phyloP scores from a whole-genome alignment of 345 rosid species.

The Abelmoschus esculentus region DNA sequence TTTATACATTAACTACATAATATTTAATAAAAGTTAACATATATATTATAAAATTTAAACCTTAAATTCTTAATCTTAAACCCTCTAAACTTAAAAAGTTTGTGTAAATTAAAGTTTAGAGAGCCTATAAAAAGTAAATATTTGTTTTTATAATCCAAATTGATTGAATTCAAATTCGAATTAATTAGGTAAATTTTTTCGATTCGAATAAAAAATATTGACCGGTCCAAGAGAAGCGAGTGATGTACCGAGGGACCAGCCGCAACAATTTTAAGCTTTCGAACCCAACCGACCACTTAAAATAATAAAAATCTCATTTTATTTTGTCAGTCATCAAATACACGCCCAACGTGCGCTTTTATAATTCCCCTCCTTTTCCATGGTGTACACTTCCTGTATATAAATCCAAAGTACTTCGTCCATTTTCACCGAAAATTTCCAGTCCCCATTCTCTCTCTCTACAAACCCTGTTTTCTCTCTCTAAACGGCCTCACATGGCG shows the following conservation, averaged over 20 bases:
- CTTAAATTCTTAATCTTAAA: no score
- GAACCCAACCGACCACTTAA: neutral
- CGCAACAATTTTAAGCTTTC: neutral
- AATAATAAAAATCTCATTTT: neutral
- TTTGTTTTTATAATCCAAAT: no score
- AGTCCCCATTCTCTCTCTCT: neutral
- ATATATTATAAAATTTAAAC: no score
- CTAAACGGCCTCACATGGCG: conserved; percentile 25
- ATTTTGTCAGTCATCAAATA: conserved; percentile 26
- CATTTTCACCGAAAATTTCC: neutral
- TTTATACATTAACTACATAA: no score
- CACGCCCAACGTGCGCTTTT: conserved; percentile 27
- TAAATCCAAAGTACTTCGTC: neutral
- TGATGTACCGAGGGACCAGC: neutral
- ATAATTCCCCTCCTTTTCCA: neutral
- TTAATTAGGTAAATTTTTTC: no score
- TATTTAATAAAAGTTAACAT: no score
- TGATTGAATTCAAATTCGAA: no score
- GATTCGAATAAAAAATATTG: no score
- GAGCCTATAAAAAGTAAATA: no score
- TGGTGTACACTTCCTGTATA: neutral
- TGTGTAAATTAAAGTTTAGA: no score
- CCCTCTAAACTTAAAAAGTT: no score
- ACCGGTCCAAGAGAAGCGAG: no score
- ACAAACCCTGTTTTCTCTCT: neutral